These are phyloP conservation scores for Luffa acutangula DNA, from an alignment of 306 rosid species.

Conservation along the genomic window DNA sequence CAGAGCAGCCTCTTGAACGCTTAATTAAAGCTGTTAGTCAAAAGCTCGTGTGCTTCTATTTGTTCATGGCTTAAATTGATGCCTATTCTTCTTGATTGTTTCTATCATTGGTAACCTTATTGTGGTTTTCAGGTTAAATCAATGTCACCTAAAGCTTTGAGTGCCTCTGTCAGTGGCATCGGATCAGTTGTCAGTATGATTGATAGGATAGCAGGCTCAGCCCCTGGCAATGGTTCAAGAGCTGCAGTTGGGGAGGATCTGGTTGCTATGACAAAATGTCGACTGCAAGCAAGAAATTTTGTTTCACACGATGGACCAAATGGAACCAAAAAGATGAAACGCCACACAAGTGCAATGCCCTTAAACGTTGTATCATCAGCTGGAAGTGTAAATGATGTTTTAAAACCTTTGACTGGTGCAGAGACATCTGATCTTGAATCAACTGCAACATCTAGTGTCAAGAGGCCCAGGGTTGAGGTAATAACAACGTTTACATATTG, in stretches of 20 bases:
- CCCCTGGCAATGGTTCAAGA: slow-evolving; percentile 90
- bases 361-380: slow-evolving; percentile 58
- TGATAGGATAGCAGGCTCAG: slow-evolving; percentile 92
- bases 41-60: slow-evolving; percentile 12
- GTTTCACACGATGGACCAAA: slow-evolving; percentile 59
- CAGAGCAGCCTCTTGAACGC: slow-evolving; percentile 84
- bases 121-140: slow-evolving; percentile 61
- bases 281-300: slow-evolving; percentile 62
- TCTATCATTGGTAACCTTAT: neutral
- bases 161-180: slow-evolving; percentile 72
- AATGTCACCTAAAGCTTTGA: slow-evolving; percentile 49
- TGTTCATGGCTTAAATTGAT: neutral
- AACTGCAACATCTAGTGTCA: slow-evolving; percentile 58
- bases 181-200: slow-evolving; percentile 80
- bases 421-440: slow-evolving; percentile 70
- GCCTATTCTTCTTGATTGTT: neutral
- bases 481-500: neutral
- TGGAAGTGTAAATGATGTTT: slow-evolving; percentile 53
- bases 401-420: slow-evolving; percentile 33
- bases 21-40: slow-evolving; percentile 62
- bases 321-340: slow-evolving; percentile 78
- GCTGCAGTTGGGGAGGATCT: slow-evolving; percentile 96
- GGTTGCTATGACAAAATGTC: slow-evolving; percentile 89
- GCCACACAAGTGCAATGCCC: slow-evolving; percentile 66
- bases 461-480: slow-evolving; percentile 73